Percentiles rank a stretch among this genome's conserved stretches.
Evolutionary conservation across 139 green algal genomes (phyloP).

Genomic region (Medakamo hakoo): DNA sequence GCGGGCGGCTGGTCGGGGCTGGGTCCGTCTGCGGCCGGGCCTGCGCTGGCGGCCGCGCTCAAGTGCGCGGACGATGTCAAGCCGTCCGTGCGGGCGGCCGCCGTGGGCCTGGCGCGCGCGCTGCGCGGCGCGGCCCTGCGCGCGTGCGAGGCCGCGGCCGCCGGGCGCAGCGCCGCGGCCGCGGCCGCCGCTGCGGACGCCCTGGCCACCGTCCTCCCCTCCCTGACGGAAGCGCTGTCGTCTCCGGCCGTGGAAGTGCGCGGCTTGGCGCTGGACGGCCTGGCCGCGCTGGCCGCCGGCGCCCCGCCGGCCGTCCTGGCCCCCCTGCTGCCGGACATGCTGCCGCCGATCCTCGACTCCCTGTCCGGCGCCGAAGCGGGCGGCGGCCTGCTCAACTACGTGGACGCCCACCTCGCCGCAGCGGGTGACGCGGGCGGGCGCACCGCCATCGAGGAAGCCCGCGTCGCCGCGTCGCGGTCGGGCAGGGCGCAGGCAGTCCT

Average conservation of each 20-base stretch:
- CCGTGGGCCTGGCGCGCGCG: slow-evolving; percentile 1
- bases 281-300: slow-evolving; percentile 15
- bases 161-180: neutral
- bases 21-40: no score
- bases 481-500: neutral
- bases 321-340: neutral
- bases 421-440: no score
- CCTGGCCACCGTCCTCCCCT: slow-evolving; percentile 10
- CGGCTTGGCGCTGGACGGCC: slow-evolving; percentile 17
- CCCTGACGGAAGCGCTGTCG: slow-evolving; percentile 9
- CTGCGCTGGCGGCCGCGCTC: no score
- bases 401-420: neutral
- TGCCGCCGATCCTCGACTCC: neutral
- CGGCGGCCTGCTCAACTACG: neutral
- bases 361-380: neutral
- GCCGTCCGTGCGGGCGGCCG: slow-evolving; percentile 36
- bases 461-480: neutral
- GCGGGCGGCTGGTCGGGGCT: no score
- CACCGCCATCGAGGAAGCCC: neutral
- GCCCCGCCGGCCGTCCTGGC: neutral
- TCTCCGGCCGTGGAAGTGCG: slow-evolving; percentile 24
- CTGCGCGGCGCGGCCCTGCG: slow-evolving; percentile 35
- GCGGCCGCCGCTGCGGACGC: slow-evolving; percentile 19
- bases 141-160: slow-evolving; percentile 30
- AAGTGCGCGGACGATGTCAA: slow-evolving; percentile 59